Percentiles rank a stretch among this genome's conserved stretches.
phyloP scores from a whole-genome alignment of 768 basidiomycete species.

The Boletus barrowsii region DNA sequence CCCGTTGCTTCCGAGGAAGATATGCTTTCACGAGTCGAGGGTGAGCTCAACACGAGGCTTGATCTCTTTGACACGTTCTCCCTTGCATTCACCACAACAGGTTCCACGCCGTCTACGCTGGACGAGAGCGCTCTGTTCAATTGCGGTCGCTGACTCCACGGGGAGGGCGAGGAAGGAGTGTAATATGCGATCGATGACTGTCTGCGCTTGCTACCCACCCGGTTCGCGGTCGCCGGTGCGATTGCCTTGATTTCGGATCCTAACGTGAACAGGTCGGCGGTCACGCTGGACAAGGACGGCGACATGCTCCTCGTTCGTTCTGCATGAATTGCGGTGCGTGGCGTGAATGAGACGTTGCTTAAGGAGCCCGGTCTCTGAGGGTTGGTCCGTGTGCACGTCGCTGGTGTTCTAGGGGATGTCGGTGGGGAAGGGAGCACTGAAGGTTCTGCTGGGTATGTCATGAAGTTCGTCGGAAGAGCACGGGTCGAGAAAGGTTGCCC shows the following conservation, averaged over 20 bases:
- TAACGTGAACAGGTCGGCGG: background rate
- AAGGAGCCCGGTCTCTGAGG: background rate
- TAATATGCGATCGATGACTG: slow-evolving; percentile 31
- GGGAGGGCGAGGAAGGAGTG: slow-evolving; percentile 26
- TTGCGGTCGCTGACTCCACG: slow-evolving; percentile 15
- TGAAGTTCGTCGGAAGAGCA: background rate
- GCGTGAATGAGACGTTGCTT: background rate
- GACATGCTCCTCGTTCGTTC: slow-evolving; percentile 7
- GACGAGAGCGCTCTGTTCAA: slow-evolving; percentile 1
- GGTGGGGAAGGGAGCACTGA: slow-evolving; percentile 17
- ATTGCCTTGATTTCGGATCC: background rate
- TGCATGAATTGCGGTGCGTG: background rate
- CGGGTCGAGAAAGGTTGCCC: too few species aligned
- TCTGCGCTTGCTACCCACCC: slow-evolving; percentile 12
- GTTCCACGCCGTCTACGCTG: background rate
- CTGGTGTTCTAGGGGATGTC: slow-evolving; percentile 11
- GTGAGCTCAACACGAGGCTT: slow-evolving; percentile 18
- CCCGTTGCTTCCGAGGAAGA: slow-evolving; percentile 7
- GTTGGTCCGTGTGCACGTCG: slow-evolving; percentile 16
- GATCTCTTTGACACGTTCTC: slow-evolving; percentile 15
- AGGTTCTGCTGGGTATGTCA: background rate
- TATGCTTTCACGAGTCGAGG: slow-evolving; percentile 19
- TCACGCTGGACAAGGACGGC: background rate
- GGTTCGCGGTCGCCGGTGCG: background rate
- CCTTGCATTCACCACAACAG: slow-evolving; percentile 3